phyloP scores from a whole-genome alignment of 495 filamentous ascomycete species.

The Cercophora sp. region DNA sequence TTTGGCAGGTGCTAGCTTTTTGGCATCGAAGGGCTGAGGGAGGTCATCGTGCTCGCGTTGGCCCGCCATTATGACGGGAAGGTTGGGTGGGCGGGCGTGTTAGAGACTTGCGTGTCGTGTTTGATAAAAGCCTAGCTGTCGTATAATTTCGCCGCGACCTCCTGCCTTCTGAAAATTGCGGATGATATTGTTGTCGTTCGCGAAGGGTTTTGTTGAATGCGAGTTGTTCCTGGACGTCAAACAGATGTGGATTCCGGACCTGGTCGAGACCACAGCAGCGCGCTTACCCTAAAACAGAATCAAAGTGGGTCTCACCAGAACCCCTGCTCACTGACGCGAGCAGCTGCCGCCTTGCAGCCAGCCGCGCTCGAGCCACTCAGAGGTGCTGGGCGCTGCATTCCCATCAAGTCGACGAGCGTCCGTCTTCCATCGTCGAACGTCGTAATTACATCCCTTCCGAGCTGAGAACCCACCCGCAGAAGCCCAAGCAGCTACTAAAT shows the following conservation, averaged over 20 bases:
- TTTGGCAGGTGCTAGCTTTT: conserved; percentile 51
- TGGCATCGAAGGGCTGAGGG: conserved; percentile 55
- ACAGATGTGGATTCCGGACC: conserved; percentile 2
- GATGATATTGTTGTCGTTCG: too few relatives aligned
- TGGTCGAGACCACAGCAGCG: neutral
- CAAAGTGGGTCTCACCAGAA: neutral
- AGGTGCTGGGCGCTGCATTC: conserved; percentile 1
- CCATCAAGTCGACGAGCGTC: conserved; percentile 3
- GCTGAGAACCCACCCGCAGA: neutral
- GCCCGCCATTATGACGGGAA: neutral
- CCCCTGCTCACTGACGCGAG: conserved; percentile 20
- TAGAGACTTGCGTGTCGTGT: too few relatives aligned
- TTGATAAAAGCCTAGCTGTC: too few relatives aligned
- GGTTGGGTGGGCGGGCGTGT: too few relatives aligned
- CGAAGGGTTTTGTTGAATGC: too few relatives aligned
- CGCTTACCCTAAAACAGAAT: neutral
- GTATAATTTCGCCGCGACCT: too few relatives aligned
- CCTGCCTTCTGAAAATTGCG: too few relatives aligned
- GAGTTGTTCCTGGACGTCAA: too few relatives aligned
- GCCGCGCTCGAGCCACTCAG: conserved; percentile 14
- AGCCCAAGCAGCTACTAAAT: neutral
- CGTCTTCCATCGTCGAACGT: neutral
- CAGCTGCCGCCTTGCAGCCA: conserved; percentile 21
- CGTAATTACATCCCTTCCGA: neutral
- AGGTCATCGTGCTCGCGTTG: conserved; percentile 34